Conservation (phyloP, 2,329 filamentous ascomycete genomes). For the Capronia coronata region DNA sequence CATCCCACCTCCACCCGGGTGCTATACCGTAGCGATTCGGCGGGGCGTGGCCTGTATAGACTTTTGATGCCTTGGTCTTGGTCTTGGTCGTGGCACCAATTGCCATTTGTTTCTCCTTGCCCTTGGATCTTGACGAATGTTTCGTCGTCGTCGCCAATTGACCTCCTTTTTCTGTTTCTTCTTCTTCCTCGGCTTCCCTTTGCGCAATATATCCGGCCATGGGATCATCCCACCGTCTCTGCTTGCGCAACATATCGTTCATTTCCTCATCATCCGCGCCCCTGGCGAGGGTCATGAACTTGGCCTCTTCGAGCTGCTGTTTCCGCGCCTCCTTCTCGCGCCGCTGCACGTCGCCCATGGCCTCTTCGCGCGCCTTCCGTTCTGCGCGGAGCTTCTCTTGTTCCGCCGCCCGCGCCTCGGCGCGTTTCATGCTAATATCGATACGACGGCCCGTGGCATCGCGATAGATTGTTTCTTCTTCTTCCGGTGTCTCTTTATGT, state of each 20-base stretch:
- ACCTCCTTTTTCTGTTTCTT: constrained; percentile 42
- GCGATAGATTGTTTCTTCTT: constrained; percentile 83
- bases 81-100: constrained; percentile 35
- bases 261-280: constrained; percentile 77
- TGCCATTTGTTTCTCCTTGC: constrained; percentile 22
- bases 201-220: constrained; percentile 69
- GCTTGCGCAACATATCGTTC: constrained; percentile 72
- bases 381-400: constrained; percentile 63
- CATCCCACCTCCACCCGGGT: constrained; percentile 93
- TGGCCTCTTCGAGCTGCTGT: constrained; percentile 70
- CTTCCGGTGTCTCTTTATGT: constrained; percentile 37
- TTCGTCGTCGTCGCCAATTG: too few relatives aligned
- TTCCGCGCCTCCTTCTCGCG: constrained; percentile 58
- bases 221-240: constrained; percentile 86
- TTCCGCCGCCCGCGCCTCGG: constrained; percentile 73
- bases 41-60: constrained; percentile 71
- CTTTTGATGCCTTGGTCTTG: constrained; percentile 56
- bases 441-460: constrained; percentile 93
- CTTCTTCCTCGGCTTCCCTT: constrained; percentile 41
- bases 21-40: constrained; percentile 92
- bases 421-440: constrained; percentile 83
- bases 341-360: constrained; percentile 80
- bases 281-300: constrained; percentile 71
- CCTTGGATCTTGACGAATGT: constrained; percentile 39
- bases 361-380: constrained; percentile 58